phyloP scores from a whole-genome alignment of 1,284 basidiomycete species.

The Peniophora sp. region DNA sequence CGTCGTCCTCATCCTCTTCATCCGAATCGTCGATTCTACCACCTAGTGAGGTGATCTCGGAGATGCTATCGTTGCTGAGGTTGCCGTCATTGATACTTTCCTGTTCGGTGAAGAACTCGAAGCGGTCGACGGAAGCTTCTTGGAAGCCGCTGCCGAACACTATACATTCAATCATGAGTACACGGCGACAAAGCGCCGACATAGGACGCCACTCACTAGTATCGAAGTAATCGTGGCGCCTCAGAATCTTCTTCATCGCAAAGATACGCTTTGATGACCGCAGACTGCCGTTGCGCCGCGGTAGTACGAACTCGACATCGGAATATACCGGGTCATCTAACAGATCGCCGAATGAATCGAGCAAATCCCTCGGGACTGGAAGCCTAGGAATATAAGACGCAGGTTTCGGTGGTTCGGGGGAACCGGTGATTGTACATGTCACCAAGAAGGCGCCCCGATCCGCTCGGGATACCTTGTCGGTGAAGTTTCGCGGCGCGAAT shows the following conservation, averaged over 20 bases:
- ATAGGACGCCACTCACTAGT: constrained; percentile 35
- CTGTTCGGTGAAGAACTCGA: constrained; percentile 13
- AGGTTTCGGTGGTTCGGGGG: constrained; percentile 46
- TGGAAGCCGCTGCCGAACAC: constrained; percentile 68
- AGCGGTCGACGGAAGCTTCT: constrained; percentile 31
- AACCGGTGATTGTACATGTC: constrained; percentile 71
- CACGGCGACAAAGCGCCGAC: background rate
- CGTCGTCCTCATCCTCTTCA: constrained; percentile 39
- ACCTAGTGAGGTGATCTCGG: constrained; percentile 10
- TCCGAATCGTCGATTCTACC: constrained; percentile 53
- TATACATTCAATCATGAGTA: constrained; percentile 17
- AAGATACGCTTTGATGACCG: constrained; percentile 43
- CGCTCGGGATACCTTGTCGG: constrained; percentile 45
- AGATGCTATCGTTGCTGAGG: constrained; percentile 20
- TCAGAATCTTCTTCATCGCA: constrained; percentile 63
- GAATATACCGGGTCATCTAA: constrained; percentile 78
- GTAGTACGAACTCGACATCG: constrained; percentile 74
- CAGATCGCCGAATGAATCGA: constrained; percentile 65
- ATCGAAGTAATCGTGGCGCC: constrained; percentile 70
- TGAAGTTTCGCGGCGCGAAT: constrained; percentile 67
- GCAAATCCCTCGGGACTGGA: constrained; percentile 51
- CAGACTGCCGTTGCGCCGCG: constrained; percentile 32
- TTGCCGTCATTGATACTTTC: constrained; percentile 6
- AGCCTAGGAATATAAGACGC: constrained; percentile 38
- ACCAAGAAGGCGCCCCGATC: constrained; percentile 65